Base-by-base conservation (phyloP, 805 yeast genomes). In the Wickerhamomyces sydowiorum region DNA sequence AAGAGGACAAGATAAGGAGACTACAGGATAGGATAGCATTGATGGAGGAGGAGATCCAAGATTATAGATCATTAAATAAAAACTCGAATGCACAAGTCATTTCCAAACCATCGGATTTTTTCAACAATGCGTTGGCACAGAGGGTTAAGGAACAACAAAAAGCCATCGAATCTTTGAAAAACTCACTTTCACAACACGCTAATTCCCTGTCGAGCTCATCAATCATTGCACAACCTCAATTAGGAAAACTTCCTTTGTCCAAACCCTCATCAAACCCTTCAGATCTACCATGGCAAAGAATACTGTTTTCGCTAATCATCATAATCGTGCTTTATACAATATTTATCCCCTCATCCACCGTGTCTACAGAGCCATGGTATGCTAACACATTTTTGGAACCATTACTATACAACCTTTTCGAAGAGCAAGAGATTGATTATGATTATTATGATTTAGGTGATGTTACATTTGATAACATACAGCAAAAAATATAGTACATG, bases 351-450 rank as follows among this genome's bases (percentile, higher is more conserved):
- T 38, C 5, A 14, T 31, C 21, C 37, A 33, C 25, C 25, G 21
- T 25, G 24, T 21, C 25, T 15, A 7, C 23, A 25, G 18, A 14
- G 14, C 22, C 37, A 23, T 52, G 56, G 56, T 52, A 45, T 22
- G 32, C 43, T 12, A 44, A 48, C 10, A 51, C 56, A 2, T 36
- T 42, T 31, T 30, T 52, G 1, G 54, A 51, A 24, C 54, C 50
- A 4, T 36, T 28, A 12, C 15, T 51, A 8, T 47, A 39, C 25
- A 45, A 44, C 15, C 27, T 39, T 37, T 7, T 49, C 5, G 52
- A 47, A 23, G 42, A 46, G 10, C 42, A 47, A 13, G 50, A 51
- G 1, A 46, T 56, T 7, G 59, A 56, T 30, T 56, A 54, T 36
- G 54, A 48, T 23, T 49, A 44, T 36, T 56, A 56, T 39, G 43